These are phyloP conservation scores for Rhodotorula sp. DNA, from an alignment of 1,284 basidiomycete species.

Conservation along the genomic window DNA sequence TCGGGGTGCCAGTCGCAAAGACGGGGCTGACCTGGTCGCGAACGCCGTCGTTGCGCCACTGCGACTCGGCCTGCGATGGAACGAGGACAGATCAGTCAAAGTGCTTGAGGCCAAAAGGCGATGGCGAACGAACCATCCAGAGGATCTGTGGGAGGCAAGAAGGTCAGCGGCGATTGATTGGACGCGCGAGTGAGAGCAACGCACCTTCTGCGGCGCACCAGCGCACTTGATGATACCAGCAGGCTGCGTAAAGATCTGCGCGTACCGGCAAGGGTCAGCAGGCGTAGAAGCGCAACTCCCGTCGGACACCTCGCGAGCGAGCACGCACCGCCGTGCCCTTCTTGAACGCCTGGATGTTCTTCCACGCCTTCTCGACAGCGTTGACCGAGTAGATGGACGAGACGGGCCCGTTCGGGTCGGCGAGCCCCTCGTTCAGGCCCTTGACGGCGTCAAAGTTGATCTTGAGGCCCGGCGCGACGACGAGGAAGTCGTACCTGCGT, in stretches of 20 bases:
- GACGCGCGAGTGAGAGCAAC: background rate
- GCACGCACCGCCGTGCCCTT: conserved; percentile 64
- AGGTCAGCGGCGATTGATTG: background rate
- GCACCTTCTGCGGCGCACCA: conserved; percentile 63
- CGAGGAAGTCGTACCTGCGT: conserved; percentile 72
- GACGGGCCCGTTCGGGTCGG: conserved; percentile 75
- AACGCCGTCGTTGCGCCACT: conserved; percentile 53
- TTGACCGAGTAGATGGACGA: conserved; percentile 91
- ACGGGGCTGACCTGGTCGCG: conserved; percentile 64
- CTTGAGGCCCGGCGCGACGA: conserved; percentile 86
- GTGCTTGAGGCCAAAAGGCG: no score
- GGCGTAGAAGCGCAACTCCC: background rate
- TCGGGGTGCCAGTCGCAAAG: conserved; percentile 82
- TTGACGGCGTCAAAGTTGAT: conserved; percentile 71
- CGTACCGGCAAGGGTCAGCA: background rate
- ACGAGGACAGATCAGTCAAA: background rate
- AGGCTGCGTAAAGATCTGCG: conserved; percentile 85
- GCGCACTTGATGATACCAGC: conserved; percentile 94
- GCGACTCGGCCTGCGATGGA: conserved; percentile 42
- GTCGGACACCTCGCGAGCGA: no score
- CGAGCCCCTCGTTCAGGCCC: conserved; percentile 75
- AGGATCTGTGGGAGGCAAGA: conserved; percentile 74
- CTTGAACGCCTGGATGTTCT: conserved; percentile 71
- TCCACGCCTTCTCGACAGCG: conserved; percentile 84
- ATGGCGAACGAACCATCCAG: conserved; percentile 73